Conservation (phyloP, 306 rosid species). For the Coriaria nepalensis region DNA sequence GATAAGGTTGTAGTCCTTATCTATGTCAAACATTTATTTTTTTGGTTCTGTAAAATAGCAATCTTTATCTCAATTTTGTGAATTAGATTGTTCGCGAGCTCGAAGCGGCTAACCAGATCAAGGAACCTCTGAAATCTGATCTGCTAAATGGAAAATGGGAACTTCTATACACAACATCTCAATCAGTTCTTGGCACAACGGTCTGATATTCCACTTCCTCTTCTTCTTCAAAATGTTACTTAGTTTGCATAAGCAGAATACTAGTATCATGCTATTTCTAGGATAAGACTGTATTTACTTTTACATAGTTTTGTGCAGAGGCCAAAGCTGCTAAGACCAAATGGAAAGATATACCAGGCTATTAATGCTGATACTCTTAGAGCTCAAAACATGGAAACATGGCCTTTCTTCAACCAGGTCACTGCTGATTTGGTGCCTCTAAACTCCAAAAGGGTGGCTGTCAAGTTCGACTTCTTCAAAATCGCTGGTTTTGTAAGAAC, state of each 20-base stretch:
- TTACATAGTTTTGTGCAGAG: slow-evolving; percentile 40
- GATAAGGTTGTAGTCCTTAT: slow-evolving; percentile 78
- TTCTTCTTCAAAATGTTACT: background rate
- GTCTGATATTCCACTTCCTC: slow-evolving; percentile 22
- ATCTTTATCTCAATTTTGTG: background rate
- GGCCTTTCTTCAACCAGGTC: slow-evolving; percentile 95
- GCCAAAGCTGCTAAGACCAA: slow-evolving; percentile 73
- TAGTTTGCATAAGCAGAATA: slow-evolving; percentile 10
- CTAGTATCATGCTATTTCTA: background rate
- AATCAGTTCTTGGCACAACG: slow-evolving; percentile 58
- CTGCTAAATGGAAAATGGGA: slow-evolving; percentile 89
- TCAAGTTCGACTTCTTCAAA: slow-evolving; percentile 70
- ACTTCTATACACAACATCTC: slow-evolving; percentile 83
- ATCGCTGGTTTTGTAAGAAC: slow-evolving; percentile 77
- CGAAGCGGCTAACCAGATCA: slow-evolving; percentile 67
- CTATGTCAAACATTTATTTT: background rate
- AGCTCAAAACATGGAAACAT: slow-evolving; percentile 88
- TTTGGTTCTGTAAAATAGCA: background rate
- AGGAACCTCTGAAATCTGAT: slow-evolving; percentile 66
- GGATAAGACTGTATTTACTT: background rate
- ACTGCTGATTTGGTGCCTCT: slow-evolving; percentile 84
- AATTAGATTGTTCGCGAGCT: slow-evolving; percentile 84
- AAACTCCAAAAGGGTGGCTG: slow-evolving; percentile 79
- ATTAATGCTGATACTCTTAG: slow-evolving; percentile 71
- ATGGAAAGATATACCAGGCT: slow-evolving; percentile 63